phyloP scores from a whole-genome alignment of 805 yeast species.

The Pichia nakasei region DNA sequence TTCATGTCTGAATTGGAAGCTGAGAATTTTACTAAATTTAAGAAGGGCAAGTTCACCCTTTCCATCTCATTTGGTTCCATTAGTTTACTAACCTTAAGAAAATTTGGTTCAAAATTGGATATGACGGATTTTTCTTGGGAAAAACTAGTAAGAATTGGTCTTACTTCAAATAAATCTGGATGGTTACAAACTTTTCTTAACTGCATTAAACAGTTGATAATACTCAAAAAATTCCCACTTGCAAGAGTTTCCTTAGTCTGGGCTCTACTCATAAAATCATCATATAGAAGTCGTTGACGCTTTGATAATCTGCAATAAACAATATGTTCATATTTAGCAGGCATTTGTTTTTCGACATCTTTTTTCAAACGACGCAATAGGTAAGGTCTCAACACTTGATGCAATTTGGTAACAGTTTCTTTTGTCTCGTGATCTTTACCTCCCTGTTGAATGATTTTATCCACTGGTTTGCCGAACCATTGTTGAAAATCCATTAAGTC shows the following conservation, averaged over 20 bases:
- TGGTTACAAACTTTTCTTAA: conserved; percentile 93
- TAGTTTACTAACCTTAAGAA: conserved; percentile 30
- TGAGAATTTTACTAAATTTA: conserved; percentile 47
- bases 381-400: conserved; percentile 90
- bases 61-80: conserved; percentile 9
- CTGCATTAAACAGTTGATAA: conserved; percentile 96
- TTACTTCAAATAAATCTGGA: conserved; percentile 82
- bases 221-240: conserved; percentile 89
- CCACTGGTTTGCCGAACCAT: conserved; percentile 98
- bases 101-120: conserved; percentile 36
- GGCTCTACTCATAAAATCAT: conserved; percentile 95
- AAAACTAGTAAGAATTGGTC: conserved; percentile 89
- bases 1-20: conserved; percentile 16
- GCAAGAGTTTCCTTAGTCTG: conserved; percentile 90
- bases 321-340: conserved; percentile 93
- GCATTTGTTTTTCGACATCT: conserved; percentile 99
- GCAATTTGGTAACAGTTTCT: conserved; percentile 78
- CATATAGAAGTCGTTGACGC: conserved; percentile 84
- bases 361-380: conserved; percentile 83
- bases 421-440: conserved; percentile 64
- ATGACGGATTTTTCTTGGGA: conserved; percentile 61
- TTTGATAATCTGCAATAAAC: conserved; percentile 87
- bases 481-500: conserved; percentile 92
- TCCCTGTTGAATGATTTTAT: conserved; percentile 77
- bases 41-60: conserved; percentile 39